phyloP scores from a whole-genome alignment of 352 stramenopile genomes.

The Elongisporangium senticosum region DNA sequence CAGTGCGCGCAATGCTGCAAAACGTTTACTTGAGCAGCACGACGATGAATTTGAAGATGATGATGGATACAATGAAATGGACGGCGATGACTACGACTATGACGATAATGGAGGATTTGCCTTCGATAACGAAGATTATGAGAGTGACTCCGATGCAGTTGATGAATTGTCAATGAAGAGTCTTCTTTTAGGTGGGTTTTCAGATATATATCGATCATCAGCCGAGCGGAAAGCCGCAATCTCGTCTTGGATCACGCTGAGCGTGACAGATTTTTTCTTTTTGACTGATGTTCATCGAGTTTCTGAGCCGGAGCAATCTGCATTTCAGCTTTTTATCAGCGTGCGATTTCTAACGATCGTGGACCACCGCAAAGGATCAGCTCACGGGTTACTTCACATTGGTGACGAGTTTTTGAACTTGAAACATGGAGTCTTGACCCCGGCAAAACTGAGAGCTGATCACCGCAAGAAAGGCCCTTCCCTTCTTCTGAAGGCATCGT shows the following conservation, averaged over 20 bases:
- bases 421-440: constrained; percentile 68
- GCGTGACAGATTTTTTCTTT: constrained; percentile 51
- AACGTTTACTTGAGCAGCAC: constrained; percentile 6
- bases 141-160: constrained; percentile 13
- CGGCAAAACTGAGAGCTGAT: constrained; percentile 63
- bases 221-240: constrained; percentile 42
- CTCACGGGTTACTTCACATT: constrained; percentile 73
- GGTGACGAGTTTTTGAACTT: constrained; percentile 80
- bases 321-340: constrained; percentile 53
- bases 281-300: constrained; percentile 62
- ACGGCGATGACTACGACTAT: constrained; percentile 17
- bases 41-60: neutral
- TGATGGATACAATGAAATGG: neutral
- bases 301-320: constrained; percentile 49
- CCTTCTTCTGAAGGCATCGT: constrained; percentile 53
- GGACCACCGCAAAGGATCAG: constrained; percentile 66
- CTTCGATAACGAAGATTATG: constrained; percentile 18
- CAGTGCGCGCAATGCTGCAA: constrained; percentile 35
- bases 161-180: constrained; percentile 31
- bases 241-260: constrained; percentile 72
- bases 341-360: constrained; percentile 54
- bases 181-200: constrained; percentile 65
- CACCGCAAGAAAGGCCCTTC: constrained; percentile 54
- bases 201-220: constrained; percentile 52
- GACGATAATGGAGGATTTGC: constrained; percentile 28